A percentile compares a stretch with the other conserved stretches of the same genome.
Conservation (phyloP, 768 basidiomycete genomes). For the Pleurotus salmoneostramineus region DNA sequence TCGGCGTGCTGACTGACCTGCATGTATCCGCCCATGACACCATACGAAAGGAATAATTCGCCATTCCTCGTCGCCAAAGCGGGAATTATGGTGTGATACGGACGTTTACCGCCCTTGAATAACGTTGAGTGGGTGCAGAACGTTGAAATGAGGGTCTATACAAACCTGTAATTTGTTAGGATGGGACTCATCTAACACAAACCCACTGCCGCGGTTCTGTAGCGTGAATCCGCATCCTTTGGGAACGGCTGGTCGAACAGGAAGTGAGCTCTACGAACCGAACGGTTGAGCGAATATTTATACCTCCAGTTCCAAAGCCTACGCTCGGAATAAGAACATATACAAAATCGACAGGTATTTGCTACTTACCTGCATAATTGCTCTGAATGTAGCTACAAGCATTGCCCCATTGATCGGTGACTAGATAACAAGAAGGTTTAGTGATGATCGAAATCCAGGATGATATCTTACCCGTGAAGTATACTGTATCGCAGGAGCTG, state of each 20-base stretch:
- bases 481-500: constrained; percentile 90
- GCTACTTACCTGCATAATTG: constrained; percentile 68
- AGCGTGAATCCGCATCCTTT: constrained; percentile 95
- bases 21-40: constrained; percentile 93
- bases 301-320: constrained; percentile 91
- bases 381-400: constrained; percentile 89
- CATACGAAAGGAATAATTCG: constrained; percentile 85
- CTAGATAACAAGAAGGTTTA: constrained; percentile 25
- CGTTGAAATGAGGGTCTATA: neutral
- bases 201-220: constrained; percentile 90
- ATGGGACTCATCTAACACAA: constrained; percentile 75
- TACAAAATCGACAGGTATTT: neutral
- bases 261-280: neutral
- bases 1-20: constrained; percentile 39
- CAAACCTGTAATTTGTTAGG: constrained; percentile 77
- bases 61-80: constrained; percentile 74
- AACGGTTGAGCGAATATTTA: neutral
- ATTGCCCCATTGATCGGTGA: constrained; percentile 84
- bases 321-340: neutral
- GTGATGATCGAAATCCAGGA: neutral
- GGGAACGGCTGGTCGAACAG: constrained; percentile 64
- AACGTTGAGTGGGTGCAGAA: neutral
- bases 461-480: constrained; percentile 71
- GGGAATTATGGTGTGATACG: constrained; percentile 92
- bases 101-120: constrained; percentile 71